Base-by-base conservation (phyloP, 495 filamentous ascomycete species). In the Xylaria intraflava region DNA sequence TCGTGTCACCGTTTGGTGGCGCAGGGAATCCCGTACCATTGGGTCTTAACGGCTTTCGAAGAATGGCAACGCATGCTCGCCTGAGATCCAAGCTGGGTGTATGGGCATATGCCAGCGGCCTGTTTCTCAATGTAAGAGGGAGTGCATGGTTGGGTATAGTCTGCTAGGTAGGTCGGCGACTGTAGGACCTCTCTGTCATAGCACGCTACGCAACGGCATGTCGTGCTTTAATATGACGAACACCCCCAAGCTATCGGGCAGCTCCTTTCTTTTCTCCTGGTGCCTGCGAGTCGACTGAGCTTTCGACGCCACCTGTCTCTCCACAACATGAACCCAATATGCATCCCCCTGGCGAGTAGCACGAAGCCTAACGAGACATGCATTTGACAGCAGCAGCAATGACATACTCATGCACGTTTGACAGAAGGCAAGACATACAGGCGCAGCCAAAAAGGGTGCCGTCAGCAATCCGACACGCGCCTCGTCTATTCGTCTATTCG, bases 311-410 rank as follows among this genome's bases (percentile, higher is more conserved):
- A 46, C 38, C 52, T 29, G 27, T 27, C 45, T 29, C 33, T 27
- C 45, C 35, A 46, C 43, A 19, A 53, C 33, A 53, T 45, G 46
- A 33, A 40, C 51, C 52, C 52, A 36, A 48, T 43, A 49, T 43
- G 45, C 52, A 33, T 17, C 45, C 45, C 52, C 52, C 38, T 35
- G 27, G 45, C n/a, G 45, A 55, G 52, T 55, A 29, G 29, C 38
- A 55, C 52, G 51, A 46, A 46, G 51, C 51, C 51, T 44, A 53
- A 53, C 51, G 43, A 53, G 42, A 38, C 51, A 53, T 53, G 52
- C 52, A 48, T 55, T 55, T 48, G 33, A 55, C 52, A 40, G 29
- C 52, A 45, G 42, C 42, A 54, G 51, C 51, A 3, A 43, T 43
- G 41, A 43, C 41, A 43, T 43, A 43, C 45, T 49, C 45, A 55